These are phyloP conservation scores for Lycium ferocissimum DNA, from an alignment of 257 asterid species.

Conservation along the genomic window DNA sequence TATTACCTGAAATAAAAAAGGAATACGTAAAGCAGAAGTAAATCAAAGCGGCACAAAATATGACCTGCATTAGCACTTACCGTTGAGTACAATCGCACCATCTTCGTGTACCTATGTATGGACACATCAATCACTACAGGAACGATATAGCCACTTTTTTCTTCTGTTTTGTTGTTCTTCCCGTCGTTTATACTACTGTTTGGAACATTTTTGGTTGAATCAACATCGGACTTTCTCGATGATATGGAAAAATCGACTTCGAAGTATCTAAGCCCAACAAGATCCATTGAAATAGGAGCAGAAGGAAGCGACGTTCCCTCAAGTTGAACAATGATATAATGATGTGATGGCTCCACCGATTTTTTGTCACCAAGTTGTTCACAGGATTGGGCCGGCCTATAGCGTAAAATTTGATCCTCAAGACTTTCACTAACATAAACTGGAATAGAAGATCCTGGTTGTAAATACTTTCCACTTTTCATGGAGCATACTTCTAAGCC, in stretches of 20 bases:
- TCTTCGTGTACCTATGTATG: constrained; percentile 77
- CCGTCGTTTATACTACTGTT: constrained; percentile 49
- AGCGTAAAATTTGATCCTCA: constrained; percentile 67
- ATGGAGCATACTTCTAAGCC: constrained; percentile 63
- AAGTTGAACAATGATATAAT: constrained; percentile 76
- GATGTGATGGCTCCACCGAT: constrained; percentile 68
- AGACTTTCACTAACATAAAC: constrained; percentile 77
- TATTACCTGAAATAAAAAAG: constrained; percentile 74
- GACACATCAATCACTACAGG: constrained; percentile 98
- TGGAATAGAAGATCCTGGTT: constrained; percentile 79
- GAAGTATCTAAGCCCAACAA: constrained; percentile 89
- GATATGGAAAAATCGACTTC: constrained; percentile 85
- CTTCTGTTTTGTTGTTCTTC: constrained; percentile 50
- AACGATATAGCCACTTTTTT: constrained; percentile 66
- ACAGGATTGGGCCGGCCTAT: constrained; percentile 68
- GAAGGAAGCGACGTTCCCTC: constrained; percentile 88
- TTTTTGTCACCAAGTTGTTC: constrained; percentile 71
- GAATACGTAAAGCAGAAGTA: constrained; percentile 37
- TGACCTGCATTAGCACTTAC: constrained; percentile 52
- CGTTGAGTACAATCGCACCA: constrained; percentile 85
- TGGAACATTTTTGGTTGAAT: constrained; percentile 44
- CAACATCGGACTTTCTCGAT: constrained; percentile 56
- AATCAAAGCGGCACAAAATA: constrained; percentile 28
- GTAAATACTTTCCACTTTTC: constrained; percentile 54
- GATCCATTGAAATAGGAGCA: constrained; percentile 93